Base-by-base conservation (phyloP, 1,284 basidiomycete genomes). In the Vanrija sp. region DNA sequence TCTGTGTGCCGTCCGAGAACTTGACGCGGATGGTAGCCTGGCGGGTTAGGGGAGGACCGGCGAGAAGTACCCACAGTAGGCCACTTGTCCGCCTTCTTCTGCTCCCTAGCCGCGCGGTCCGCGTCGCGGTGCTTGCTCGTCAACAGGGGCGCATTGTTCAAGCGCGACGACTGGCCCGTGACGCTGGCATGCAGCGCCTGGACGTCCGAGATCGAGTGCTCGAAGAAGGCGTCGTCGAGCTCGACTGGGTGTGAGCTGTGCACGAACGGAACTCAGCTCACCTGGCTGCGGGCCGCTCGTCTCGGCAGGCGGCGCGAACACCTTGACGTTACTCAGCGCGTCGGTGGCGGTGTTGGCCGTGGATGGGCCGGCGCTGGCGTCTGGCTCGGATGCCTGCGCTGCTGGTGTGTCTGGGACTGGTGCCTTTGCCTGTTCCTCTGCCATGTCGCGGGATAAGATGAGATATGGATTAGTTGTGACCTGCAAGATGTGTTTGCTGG, bases 1-100 rank as follows among this genome's bases (percentile, higher is more conserved):
- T 68, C 50, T 72, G 67, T 6, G 73, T 74, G 16, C 72, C 69
- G 54, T 75, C 71, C 3, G 70, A 70, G 56, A 75, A 75, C 57
- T 67, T 69, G 14, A 75, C 57, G 14, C 73, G 56, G 37, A 75
- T 74, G 8, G 72, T 75, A 3, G 73, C 68, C 71, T 73, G 54
- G 8, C 2, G 7, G 4, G 16, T 25, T 35, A 25, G 47, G 2
- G 2, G 19, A 37, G 2, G 5, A 19, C 6, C 9, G n/a, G 7
- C 19, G 27, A 16, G 6, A 1, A 15, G 3, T 6, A 63, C 70
- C 49, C 56, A 75, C 73, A 22, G 52, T 67, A 6, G 73, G 73
- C 73, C 73, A 75, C 51, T 62, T 71, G 45, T 68, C 68, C 24
- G 59, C 62, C 59, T 70, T 74, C 41, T 57, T 54, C 57, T 60